phyloP scores from a whole-genome alignment of 768 basidiomycete species.

The Candolleomyces aberdarensis region DNA sequence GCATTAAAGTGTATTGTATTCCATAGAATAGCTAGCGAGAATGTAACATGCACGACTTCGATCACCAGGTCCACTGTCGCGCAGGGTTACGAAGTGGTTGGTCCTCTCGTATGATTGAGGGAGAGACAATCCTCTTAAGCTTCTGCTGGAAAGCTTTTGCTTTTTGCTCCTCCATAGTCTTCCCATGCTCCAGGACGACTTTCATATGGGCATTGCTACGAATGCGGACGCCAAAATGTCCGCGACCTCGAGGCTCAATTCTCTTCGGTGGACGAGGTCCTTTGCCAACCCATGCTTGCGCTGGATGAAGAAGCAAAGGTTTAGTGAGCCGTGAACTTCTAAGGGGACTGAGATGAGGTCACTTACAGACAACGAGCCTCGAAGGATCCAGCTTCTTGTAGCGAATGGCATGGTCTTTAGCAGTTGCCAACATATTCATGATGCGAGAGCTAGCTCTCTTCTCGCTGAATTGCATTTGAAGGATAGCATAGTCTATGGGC shows the following conservation, averaged over 20 bases:
- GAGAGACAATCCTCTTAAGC: slow-evolving; percentile 75
- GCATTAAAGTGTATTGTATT: background rate
- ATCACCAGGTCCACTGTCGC: slow-evolving; percentile 74
- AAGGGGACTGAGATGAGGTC: background rate
- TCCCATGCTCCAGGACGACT: slow-evolving; percentile 79
- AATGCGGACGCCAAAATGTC: slow-evolving; percentile 70
- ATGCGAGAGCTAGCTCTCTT: slow-evolving; percentile 86
- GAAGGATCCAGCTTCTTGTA: slow-evolving; percentile 72
- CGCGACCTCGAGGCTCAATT: slow-evolving; percentile 81
- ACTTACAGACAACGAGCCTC: slow-evolving; percentile 79
- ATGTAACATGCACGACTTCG: slow-evolving; percentile 22
- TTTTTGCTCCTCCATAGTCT: slow-evolving; percentile 67
- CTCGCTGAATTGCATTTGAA: slow-evolving; percentile 96
- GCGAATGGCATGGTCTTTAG: slow-evolving; percentile 78
- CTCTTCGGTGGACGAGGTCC: slow-evolving; percentile 61
- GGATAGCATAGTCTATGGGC: slow-evolving; percentile 91
- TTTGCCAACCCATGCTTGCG: slow-evolving; percentile 94
- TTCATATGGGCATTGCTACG: slow-evolving; percentile 74
- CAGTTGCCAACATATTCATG: slow-evolving; percentile 84
- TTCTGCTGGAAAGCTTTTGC: slow-evolving; percentile 61
- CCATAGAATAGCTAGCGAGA: too few relatives aligned
- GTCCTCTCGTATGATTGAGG: slow-evolving; percentile 77
- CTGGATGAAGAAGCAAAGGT: slow-evolving; percentile 35
- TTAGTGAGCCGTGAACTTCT: background rate
- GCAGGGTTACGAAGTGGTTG: slow-evolving; percentile 71